A percentile compares a stretch with the other conserved stretches of the same genome.
Conservation (phyloP, 805 yeast species). For the Yarrowia bubula region DNA sequence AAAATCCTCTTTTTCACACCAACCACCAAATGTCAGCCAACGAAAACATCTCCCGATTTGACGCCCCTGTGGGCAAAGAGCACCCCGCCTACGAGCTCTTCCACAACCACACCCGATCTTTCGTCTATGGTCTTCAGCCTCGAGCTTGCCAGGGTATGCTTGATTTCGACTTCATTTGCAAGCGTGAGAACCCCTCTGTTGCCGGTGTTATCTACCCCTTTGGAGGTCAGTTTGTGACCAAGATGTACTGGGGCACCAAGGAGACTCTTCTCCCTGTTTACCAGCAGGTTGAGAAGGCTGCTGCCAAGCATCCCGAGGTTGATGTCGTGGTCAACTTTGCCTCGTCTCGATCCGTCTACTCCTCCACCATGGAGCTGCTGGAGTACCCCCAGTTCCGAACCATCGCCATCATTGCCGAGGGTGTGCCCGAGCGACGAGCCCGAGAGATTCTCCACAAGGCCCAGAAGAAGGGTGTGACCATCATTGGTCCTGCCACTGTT, state of each 20-base stretch:
- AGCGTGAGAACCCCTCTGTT: conserved; percentile 47
- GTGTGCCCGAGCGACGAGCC: conserved; percentile 51
- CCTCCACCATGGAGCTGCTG: conserved; percentile 48
- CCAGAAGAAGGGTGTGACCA: conserved; percentile 46
- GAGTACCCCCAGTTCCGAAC: conserved; percentile 48
- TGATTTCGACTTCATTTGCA: conserved; percentile 48
- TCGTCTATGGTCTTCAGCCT: conserved; percentile 47
- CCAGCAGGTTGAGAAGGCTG: conserved; percentile 45
- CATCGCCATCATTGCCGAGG: conserved; percentile 50
- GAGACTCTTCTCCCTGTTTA: conserved; percentile 48
- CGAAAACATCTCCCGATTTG: conserved; percentile 38
- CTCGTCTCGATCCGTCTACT: conserved; percentile 47
- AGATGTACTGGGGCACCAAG: conserved; percentile 52
- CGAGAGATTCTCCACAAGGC: conserved; percentile 48
- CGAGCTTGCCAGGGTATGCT: conserved; percentile 52
- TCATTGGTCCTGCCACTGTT: conserved; percentile 50
- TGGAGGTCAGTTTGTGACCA: conserved; percentile 47
- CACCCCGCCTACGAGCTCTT: conserved; percentile 43
- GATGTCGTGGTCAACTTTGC: conserved; percentile 51
- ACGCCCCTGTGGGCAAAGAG: conserved; percentile 36
- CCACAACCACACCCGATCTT: conserved; percentile 46
- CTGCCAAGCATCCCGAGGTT: conserved; percentile 47
- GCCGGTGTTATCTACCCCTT: conserved; percentile 50
- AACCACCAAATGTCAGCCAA: conserved; percentile 31
- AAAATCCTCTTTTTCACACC: background rate